phyloP scores from a whole-genome alignment of 2,329 filamentous ascomycete genomes.

The Gremmenia infestans region DNA sequence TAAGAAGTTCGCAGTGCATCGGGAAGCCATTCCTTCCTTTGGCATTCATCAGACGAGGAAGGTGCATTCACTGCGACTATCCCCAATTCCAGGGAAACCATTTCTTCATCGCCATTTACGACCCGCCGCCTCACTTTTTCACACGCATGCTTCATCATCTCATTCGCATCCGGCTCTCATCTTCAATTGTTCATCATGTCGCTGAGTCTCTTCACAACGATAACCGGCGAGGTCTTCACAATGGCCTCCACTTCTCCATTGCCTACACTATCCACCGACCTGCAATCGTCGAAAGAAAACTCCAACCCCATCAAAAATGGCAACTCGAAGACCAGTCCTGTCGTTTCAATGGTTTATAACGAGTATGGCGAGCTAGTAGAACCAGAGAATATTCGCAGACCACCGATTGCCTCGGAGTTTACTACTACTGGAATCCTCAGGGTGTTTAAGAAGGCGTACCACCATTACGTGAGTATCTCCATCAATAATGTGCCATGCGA shows the following conservation, averaged over 20 bases:
- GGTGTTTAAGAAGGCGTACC: slow-evolving; percentile 25
- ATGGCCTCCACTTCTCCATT: neutral
- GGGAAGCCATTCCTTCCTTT: neutral
- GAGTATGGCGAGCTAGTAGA: slow-evolving; percentile 28
- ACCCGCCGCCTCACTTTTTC: too few relatives aligned
- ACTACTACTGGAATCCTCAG: slow-evolving; percentile 21
- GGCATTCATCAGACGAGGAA: neutral
- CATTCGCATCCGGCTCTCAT: neutral
- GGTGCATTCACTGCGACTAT: neutral
- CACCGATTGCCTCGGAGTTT: slow-evolving; percentile 12
- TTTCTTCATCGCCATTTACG: too few relatives aligned
- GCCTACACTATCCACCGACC: neutral
- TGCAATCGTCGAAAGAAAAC: neutral
- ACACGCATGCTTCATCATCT: neutral
- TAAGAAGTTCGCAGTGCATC: too few relatives aligned
- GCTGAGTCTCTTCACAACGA: slow-evolving; percentile 10
- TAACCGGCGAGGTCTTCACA: slow-evolving; percentile 8
- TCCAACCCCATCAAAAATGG: neutral
- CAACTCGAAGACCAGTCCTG: neutral
- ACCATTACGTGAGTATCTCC: slow-evolving; percentile 23
- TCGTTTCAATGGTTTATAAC: slow-evolving; percentile 26
- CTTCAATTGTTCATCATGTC: neutral
- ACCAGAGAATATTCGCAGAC: slow-evolving; percentile 7
- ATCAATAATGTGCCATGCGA: neutral
- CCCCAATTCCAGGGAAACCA: neutral